Evolutionary conservation across 1,284 basidiomycete species (phyloP).

Genomic region (Paramarasmius palmivorus): DNA sequence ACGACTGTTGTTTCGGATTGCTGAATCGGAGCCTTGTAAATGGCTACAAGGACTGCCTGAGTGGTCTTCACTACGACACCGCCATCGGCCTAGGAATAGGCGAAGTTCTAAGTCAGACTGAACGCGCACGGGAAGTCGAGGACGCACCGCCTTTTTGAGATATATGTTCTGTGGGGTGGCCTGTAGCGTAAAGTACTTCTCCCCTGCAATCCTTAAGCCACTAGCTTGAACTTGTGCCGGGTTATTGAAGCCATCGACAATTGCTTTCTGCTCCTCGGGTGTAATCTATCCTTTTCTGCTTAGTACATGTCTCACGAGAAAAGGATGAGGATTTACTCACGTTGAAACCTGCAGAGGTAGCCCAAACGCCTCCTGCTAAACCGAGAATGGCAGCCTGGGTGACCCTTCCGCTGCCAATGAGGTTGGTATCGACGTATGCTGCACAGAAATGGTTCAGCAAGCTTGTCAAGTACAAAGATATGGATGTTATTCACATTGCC

Average conservation of each 20-base stretch:
- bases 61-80: conserved; percentile 84
- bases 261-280: conserved; percentile 72
- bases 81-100: conserved; percentile 67
- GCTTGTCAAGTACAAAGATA: background rate
- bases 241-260: conserved; percentile 58
- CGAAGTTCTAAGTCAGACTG: background rate
- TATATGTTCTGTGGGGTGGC: conserved; percentile 69
- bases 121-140: conserved; percentile 1
- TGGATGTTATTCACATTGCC: conserved; percentile 42
- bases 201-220: conserved; percentile 71
- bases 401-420: conserved; percentile 80
- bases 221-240: conserved; percentile 45
- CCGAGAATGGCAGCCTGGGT: conserved; percentile 85
- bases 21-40: conserved; percentile 73
- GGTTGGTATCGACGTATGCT: conserved; percentile 90
- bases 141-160: conserved; percentile 78
- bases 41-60: conserved; percentile 84
- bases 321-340: conserved; percentile 46
- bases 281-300: conserved; percentile 53
- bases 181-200: conserved; percentile 81
- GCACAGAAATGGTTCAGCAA: conserved; percentile 10
- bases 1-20: conserved; percentile 73
- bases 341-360: conserved; percentile 68
- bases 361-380: conserved; percentile 88
- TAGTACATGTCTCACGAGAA: conserved; percentile 6